Evolutionary conservation across 176 grass and related monocot species (phyloP).

Genomic region (Aegilops speltoides): DNA sequence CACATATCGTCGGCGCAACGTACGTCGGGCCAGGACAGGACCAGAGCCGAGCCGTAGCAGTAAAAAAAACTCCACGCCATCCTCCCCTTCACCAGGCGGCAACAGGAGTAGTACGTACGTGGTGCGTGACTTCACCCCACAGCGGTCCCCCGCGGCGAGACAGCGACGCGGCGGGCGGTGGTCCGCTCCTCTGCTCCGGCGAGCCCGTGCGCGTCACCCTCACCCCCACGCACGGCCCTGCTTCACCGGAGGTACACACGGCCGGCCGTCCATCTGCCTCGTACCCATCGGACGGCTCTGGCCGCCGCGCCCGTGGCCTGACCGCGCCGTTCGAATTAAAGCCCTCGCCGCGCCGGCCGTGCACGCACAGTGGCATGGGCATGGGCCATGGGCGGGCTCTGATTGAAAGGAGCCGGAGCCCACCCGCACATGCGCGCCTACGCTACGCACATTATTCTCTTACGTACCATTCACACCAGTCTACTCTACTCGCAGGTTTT

Average conservation of each 20-base stretch:
- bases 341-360: conserved; percentile 1
- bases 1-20: no score
- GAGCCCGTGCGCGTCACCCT: conserved; percentile 32
- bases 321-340: conserved; percentile 43
- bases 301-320: conserved; percentile 15
- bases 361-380: background rate
- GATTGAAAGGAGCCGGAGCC: background rate
- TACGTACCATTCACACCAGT: background rate
- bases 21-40: no score
- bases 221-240: background rate
- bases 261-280: background rate
- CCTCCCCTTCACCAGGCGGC: background rate
- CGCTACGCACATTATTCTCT: background rate
- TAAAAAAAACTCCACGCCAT: background rate
- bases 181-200: background rate
- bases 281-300: background rate
- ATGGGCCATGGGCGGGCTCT: background rate
- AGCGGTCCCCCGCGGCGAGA: conserved; percentile 23
- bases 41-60: background rate
- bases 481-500: background rate
- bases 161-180: conserved; percentile 21
- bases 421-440: conserved; percentile 1
- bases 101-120: background rate
- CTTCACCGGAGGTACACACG: no score
- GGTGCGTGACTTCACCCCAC: no score